Evolutionary conservation across 2,329 filamentous ascomycete genomes (phyloP).

Genomic region (Sphaerostilbella broomeana): DNA sequence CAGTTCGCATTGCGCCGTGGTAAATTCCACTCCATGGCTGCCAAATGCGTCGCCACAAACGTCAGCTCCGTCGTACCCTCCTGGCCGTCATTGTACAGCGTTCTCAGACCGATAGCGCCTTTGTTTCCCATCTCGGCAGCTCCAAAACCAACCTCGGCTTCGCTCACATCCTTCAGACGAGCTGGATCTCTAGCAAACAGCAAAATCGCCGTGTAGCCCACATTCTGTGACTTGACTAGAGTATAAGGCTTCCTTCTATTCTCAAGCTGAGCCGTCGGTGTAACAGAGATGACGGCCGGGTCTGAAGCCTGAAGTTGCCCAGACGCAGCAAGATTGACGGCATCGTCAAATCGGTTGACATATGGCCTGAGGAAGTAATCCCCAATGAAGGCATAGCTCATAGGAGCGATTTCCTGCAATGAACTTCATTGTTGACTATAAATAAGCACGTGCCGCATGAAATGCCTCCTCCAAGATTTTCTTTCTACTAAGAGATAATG

Average conservation of each 20-base stretch:
- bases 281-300: constrained; percentile 14
- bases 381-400: constrained; percentile 79
- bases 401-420: constrained; percentile 85
- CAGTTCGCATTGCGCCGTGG: constrained; percentile 79
- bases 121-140: constrained; percentile 91
- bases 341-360: constrained; percentile 62
- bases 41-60: constrained; percentile 82
- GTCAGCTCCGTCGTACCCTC: constrained; percentile 62
- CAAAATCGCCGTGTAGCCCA: constrained; percentile 86
- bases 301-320: constrained; percentile 24
- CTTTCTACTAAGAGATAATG: not conserved
- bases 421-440: constrained; percentile 41
- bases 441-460: not conserved
- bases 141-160: constrained; percentile 80
- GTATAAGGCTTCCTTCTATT: constrained; percentile 47
- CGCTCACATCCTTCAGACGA: constrained; percentile 59
- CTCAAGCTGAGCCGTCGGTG: constrained; percentile 10
- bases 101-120: constrained; percentile 74
- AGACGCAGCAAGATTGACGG: constrained; percentile 62
- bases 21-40: constrained; percentile 76
- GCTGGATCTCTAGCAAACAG: constrained; percentile 65
- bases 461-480: no score
- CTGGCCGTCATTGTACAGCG: constrained; percentile 46
- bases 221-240: constrained; percentile 63
- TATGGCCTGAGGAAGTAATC: constrained; percentile 73